Base-by-base conservation (phyloP, 805 yeast species). In the Ogataea parapolymorpha region DNA sequence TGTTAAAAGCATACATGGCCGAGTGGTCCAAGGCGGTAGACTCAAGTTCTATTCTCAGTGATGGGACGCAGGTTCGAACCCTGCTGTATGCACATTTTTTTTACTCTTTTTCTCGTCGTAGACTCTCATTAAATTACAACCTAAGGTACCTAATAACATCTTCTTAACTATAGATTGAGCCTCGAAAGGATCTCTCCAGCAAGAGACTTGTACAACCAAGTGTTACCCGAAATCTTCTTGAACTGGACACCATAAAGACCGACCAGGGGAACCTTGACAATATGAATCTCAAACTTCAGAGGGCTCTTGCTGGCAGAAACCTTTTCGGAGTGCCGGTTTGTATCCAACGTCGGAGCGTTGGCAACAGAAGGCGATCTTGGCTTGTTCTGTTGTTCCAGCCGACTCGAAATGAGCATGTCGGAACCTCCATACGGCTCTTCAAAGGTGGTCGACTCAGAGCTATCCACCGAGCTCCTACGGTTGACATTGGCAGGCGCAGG, bases 201-300 rank as follows among this genome's bases (percentile, higher is more conserved):
- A 57, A 90, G 70, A 8, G 89, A 82, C 68, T 91, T 90, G 66
- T 90, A 90, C 66, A 84, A 78, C 97, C 97, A 90, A 2, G 96
- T 87, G 61, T 91, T 89, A 56, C 98, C 98, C 43, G 85, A 75
- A 23, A 90, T 74, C 61, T 90, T 90, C 72, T 91, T 91, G 70
- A 90, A 89, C 62, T 91, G 97, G 35, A 90, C 90, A 63, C 98
- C 98, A 50, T 85, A 89, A 45, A 91, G 70, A 4, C 95, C 88
- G 40, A 90, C 85, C 50, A 90, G 73, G 33, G 96, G 95, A 35
- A 90, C 95, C 60, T 89, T 89, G 29, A 90, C 97, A 48, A 90
- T 80, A 60, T 85, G 89, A 48, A 91, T 85, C 59, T 91, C 97
- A 63, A 90, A 90, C 56, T 84, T 80, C 56, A 91, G 72, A 14